Base-by-base conservation (phyloP, 2,329 filamentous ascomycete genomes). In the Diaporthe longicolla region DNA sequence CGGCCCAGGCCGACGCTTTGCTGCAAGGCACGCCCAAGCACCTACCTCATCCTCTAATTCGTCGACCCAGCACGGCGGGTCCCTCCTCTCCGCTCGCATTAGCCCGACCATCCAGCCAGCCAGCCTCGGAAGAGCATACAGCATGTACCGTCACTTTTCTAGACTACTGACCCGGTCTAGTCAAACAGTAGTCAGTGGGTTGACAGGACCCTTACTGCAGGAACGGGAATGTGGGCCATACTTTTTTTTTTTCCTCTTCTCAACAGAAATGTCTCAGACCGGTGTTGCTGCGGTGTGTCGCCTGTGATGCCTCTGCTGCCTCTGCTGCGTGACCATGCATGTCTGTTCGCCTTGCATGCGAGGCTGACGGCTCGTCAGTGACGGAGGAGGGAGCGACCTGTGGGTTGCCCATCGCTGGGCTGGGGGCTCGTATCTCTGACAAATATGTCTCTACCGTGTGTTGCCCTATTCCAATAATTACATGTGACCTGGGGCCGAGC, bases 61-160 rank as follows among this genome's bases (percentile, higher is more conserved):
- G 70, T 32, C 40, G 61, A 73, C 71, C 71, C 71, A 73, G 71
- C 57, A 69, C 61, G 52, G 65, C 71, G 71, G 71, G 57, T 73
- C 61, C 69, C 52, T 70, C 21, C 21, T 26, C 32, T 37, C 40
- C 26, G 26, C 15, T 65, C 59, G 43, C 59, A 65, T 65, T 65
- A 65, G 59, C 59, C 58, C 37, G 35, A 40, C 58, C 58, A 17
- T n/a, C 45, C 40, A 19, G 40, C 40, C 40, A 43, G 40, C 40
- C 40, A 43, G 40, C 37, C 59, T 48, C 26, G 40, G 17, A 9
- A 32, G 11, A 26, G 58, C n/a, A n/a, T 19, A n/a, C 29, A 40
- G 37, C 37, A 40, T 26, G 35, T 61, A 59, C 58, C 26, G 29
- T n/a, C 21, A n/a, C 45, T 21, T 48, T n/a, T 43, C 57, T 37